Evolutionary conservation across 768 basidiomycete species (phyloP).

Genomic region (Rhodosporidiobolus odoratus): DNA sequence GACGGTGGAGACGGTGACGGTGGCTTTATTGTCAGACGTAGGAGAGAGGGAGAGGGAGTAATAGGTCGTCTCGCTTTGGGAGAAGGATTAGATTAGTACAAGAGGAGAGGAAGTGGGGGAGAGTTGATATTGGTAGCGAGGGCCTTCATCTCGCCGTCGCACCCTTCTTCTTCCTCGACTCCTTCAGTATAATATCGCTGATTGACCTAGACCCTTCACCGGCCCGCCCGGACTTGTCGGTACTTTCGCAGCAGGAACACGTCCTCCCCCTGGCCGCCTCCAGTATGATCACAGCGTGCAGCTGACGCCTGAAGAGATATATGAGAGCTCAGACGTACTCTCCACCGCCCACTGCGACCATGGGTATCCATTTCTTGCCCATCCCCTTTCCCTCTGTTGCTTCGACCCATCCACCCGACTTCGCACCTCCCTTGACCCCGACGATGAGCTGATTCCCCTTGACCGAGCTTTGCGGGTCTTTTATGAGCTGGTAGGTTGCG

Average conservation of each 20-base stretch:
- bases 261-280: background rate
- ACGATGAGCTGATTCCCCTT: conserved; percentile 36
- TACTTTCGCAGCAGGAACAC: conserved; percentile 5
- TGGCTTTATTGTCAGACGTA: background rate
- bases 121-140: background rate
- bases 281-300: no score
- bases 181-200: background rate
- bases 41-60: conserved; percentile 25
- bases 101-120: background rate
- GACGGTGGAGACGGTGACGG: conserved; percentile 27
- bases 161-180: background rate
- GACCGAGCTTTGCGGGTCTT: conserved; percentile 54
- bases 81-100: background rate
- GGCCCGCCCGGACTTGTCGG: no score
- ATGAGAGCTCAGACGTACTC: background rate
- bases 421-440: conserved; percentile 40
- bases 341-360: background rate
- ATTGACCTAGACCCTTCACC: no score
- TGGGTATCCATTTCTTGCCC: background rate
- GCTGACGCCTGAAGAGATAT: background rate
- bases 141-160: background rate
- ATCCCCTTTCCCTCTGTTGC: conserved; percentile 13
- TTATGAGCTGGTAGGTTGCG: conserved; percentile 78
- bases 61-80: conserved; percentile 15
- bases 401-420: conserved; percentile 25